Evolutionary conservation across 495 filamentous ascomycete genomes (phyloP).

Genomic region (Chlorociboria aeruginascens): DNA sequence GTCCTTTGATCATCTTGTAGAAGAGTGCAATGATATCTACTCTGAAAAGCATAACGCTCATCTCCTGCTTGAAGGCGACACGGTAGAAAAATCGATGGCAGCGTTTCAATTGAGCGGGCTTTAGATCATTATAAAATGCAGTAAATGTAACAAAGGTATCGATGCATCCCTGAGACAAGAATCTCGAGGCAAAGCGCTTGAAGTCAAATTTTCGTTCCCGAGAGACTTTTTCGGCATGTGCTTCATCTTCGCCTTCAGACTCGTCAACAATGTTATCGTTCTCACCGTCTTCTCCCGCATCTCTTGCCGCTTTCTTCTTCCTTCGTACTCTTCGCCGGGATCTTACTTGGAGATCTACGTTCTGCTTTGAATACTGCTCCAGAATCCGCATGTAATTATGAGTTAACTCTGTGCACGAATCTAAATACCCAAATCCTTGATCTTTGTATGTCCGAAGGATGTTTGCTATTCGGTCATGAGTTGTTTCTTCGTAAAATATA

Average conservation of each 20-base stretch:
- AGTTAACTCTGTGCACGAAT: constrained; percentile 80
- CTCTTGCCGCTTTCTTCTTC: constrained; percentile 48
- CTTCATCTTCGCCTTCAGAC: constrained; percentile 66
- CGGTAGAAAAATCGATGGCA: constrained; percentile 93
- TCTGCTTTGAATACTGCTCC: constrained; percentile 88
- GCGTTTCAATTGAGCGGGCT: constrained; percentile 72
- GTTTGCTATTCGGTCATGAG: constrained; percentile 71
- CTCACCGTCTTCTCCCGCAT: constrained; percentile 24
- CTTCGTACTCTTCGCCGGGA: constrained; percentile 55
- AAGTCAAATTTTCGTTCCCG: constrained; percentile 94
- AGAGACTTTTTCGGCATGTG: constrained; percentile 51
- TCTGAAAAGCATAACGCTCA: constrained; percentile 77
- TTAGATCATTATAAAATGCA: constrained; percentile 71
- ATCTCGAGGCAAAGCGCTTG: constrained; percentile 64
- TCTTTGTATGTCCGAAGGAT: constrained; percentile 78
- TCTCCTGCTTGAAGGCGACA: constrained; percentile 86
- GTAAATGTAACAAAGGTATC: constrained; percentile 81
- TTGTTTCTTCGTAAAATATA: constrained; percentile 95
- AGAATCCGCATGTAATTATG: constrained; percentile 89
- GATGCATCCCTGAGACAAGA: constrained; percentile 71
- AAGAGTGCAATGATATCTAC: constrained; percentile 84
- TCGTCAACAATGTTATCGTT: constrained; percentile 42
- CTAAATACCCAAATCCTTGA: constrained; percentile 86
- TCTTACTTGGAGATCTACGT: constrained; percentile 83
- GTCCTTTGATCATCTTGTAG: constrained; percentile 86